A percentile compares a stretch with the other conserved stretches of the same genome.
These are phyloP conservation scores for Annulohypoxylon truncatum DNA, from an alignment of 2,329 filamentous ascomycete species.

Conservation along the genomic window DNA sequence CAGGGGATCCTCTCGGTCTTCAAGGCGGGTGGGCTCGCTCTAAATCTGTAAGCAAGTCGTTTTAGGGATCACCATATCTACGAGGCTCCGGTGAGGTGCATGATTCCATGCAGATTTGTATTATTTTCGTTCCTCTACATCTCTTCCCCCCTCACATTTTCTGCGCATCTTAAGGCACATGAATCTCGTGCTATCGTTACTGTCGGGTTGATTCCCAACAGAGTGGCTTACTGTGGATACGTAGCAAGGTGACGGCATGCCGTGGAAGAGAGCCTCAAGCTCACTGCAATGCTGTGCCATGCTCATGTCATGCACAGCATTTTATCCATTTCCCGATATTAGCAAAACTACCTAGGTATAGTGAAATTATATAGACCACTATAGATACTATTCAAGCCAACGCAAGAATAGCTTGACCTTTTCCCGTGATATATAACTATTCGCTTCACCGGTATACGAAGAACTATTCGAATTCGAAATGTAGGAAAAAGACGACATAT, in stretches of 20 bases:
- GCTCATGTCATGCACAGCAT: constrained; percentile 50
- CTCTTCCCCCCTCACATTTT: constrained; percentile 24
- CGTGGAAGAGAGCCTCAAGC: constrained; percentile 50
- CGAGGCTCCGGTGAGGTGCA: constrained; percentile 46
- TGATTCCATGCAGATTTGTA: constrained; percentile 47
- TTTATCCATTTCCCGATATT: constrained; percentile 30
- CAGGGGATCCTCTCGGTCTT: constrained; percentile 31
- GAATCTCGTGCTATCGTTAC: constrained; percentile 50
- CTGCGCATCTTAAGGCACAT: constrained; percentile 36
- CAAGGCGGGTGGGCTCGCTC: constrained; percentile 30
- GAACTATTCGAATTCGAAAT: constrained; percentile 22
- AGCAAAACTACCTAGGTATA: constrained; percentile 3
- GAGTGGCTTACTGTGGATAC: constrained; percentile 45
- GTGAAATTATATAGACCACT: not conserved
- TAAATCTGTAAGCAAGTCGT: constrained; percentile 14
- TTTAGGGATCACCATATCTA: constrained; percentile 38
- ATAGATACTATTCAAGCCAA: not conserved
- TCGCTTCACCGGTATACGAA: constrained; percentile 8
- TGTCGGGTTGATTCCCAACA: constrained; percentile 41
- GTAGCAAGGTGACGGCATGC: constrained; percentile 44
- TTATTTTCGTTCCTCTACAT: constrained; percentile 25
- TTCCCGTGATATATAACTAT: not conserved
- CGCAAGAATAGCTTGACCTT: constrained; percentile 8
- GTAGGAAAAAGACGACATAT: constrained; percentile 5
- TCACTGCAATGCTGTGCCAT: constrained; percentile 48